These are phyloP conservation scores for Hypomontagnella monticulosa DNA, from an alignment of 495 filamentous ascomycete genomes.

Conservation along the genomic window DNA sequence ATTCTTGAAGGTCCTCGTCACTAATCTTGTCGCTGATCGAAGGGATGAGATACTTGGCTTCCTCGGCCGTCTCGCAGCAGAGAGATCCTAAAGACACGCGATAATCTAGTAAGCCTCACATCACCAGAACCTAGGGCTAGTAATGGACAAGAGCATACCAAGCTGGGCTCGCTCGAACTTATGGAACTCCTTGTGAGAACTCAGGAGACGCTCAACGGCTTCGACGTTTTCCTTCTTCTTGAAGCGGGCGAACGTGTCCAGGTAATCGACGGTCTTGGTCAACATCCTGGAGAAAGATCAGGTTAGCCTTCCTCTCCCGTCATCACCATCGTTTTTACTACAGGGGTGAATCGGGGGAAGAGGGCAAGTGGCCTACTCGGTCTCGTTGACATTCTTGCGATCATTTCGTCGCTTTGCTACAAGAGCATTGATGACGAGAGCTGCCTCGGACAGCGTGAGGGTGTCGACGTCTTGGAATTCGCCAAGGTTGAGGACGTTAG, in stretches of 20 bases:
- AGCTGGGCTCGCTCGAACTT: constrained; percentile 94
- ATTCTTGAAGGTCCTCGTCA: constrained; percentile 85
- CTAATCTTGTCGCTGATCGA: constrained; percentile 86
- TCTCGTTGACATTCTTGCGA: constrained; percentile 72
- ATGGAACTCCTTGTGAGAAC: constrained; percentile 78
- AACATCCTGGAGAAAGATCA: constrained; percentile 60
- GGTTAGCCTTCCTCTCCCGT: constrained; percentile 11
- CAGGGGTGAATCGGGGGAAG: not conserved
- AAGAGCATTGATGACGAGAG: constrained; percentile 87
- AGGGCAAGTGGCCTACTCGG: constrained; percentile 58
- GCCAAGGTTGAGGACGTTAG: constrained; percentile 81
- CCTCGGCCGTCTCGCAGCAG: constrained; percentile 90
- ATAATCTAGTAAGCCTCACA: constrained; percentile 1
- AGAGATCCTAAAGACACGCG: constrained; percentile 70
- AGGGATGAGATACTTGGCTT: constrained; percentile 95
- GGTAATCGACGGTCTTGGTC: constrained; percentile 86
- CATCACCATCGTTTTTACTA: not conserved
- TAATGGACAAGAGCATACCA: constrained; percentile 65
- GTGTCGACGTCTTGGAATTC: constrained; percentile 91
- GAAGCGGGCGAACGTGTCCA: constrained; percentile 93
- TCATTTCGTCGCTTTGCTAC: constrained; percentile 75
- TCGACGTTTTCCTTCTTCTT: constrained; percentile 94
- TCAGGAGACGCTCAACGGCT: constrained; percentile 84
- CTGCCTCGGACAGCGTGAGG: constrained; percentile 88
- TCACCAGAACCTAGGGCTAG: not conserved